A percentile compares a stretch with the other conserved stretches of the same genome.
Conservation (phyloP, 495 filamentous ascomycete genomes). For the Physcia stellaris region DNA sequence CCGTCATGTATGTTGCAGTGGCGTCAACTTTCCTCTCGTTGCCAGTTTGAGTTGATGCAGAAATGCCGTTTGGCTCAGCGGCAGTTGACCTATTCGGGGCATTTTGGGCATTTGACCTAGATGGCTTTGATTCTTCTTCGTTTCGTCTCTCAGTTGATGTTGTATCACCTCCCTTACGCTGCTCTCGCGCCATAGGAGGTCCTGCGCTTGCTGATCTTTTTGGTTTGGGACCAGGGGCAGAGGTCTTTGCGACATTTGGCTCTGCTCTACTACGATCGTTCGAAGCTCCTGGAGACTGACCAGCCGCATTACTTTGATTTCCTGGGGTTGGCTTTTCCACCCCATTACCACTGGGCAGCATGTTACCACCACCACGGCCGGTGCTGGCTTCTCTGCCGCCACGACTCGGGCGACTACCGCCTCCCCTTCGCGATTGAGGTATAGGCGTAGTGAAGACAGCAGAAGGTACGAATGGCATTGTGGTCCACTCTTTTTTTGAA, state of each 20-base stretch:
- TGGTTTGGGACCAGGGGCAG: conserved; percentile 8
- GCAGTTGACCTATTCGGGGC: neutral
- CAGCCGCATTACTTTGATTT: conserved; percentile 1
- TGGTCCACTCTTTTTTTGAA: conserved; percentile 60
- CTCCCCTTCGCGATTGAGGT: conserved; percentile 49
- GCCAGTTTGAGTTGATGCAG: conserved; percentile 16
- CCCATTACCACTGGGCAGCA: conserved; percentile 25
- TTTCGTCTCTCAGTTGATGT: conserved; percentile 25
- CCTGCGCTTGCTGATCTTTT: conserved; percentile 35
- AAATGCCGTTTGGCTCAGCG: conserved; percentile 17
- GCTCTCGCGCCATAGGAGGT: conserved; percentile 23
- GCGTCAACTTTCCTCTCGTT: neutral
- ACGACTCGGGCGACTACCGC: conserved; percentile 32
- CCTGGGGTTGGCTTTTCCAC: conserved; percentile 26
- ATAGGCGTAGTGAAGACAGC: conserved; percentile 75
- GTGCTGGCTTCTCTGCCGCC: conserved; percentile 41
- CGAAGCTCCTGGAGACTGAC: conserved; percentile 8
- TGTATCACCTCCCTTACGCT: conserved; percentile 23
- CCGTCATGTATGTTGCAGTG: conserved; percentile 4
- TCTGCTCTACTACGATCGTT: conserved; percentile 18
- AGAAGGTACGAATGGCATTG: conserved; percentile 58
- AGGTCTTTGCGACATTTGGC: conserved; percentile 19
- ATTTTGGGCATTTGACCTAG: conserved; percentile 6
- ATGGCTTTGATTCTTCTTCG: conserved; percentile 10
- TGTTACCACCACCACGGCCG: conserved; percentile 38